Conservation (phyloP, 2,329 filamentous ascomycete species). For the Fonsecaea nubica region DNA sequence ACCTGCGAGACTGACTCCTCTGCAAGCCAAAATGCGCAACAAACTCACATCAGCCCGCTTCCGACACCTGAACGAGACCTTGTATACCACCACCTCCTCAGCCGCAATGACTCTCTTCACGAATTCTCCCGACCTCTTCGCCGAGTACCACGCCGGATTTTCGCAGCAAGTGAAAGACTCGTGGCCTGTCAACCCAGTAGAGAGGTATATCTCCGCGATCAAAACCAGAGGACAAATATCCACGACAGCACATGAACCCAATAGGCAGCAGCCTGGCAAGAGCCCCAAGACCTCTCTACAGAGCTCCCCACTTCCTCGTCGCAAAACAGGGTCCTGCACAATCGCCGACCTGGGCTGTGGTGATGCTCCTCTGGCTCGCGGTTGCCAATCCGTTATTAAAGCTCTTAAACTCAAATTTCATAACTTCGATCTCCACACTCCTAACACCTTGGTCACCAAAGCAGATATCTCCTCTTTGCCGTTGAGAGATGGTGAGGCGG, state of each 20-base stretch:
- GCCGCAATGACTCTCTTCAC: constrained; percentile 84
- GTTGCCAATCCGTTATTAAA: constrained; percentile 62
- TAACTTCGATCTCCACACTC: constrained; percentile 85
- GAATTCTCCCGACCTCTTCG: constrained; percentile 88
- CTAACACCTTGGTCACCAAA: constrained; percentile 76
- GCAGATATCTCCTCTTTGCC: constrained; percentile 89
- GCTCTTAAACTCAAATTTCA: constrained; percentile 75
- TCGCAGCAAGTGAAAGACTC: constrained; percentile 86
- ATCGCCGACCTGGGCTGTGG: constrained; percentile 94
- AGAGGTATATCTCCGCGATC: constrained; percentile 79
- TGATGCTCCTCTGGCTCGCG: constrained; percentile 79
- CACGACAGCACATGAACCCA: constrained; percentile 27
- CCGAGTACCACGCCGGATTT: constrained; percentile 96
- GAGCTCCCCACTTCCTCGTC: constrained; percentile 68
- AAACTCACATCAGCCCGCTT: constrained; percentile 96
- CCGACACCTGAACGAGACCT: constrained; percentile 93
- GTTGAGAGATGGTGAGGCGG: constrained; percentile 73
- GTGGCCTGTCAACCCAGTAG: constrained; percentile 96
- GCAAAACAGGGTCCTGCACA: constrained; percentile 70
- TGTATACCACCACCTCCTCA: constrained; percentile 88
- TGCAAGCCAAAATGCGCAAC: constrained; percentile 91
- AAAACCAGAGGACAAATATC: constrained; percentile 61
- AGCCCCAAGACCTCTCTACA: constrained; percentile 9
- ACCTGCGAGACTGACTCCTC: constrained; percentile 76
- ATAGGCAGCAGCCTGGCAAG: constrained; percentile 1